Evolutionary conservation across 164 flowering plant species (phyloP), one percentile per base, ranked within the genome.

Genomic region (Magnolia changhungtana): DNA sequence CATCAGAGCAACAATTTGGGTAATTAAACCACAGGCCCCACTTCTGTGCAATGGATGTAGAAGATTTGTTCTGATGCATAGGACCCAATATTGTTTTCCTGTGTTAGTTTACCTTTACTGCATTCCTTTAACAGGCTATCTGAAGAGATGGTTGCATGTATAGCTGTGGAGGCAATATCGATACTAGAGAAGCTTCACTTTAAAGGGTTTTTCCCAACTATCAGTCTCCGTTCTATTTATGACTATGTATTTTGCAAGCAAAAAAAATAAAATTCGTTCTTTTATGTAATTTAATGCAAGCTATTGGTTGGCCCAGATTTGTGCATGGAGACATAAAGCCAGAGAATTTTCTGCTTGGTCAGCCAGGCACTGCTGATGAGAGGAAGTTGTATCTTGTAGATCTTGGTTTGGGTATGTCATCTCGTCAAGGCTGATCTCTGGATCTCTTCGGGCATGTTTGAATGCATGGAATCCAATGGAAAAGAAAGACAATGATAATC

Each of bases 261-360:
- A 37, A 5, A 8, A 24, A 11, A 10, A 21, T 3, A 21, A 29
- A 11, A 21, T 9, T 5, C 65, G 1, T 3, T 24, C 45, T 45
- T 69, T 8, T 31, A 9, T 58, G 7, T 75, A 8, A 14, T 74
- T 64, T 49, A 55, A 55, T 55, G 61, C 16, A 55, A 55, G 61
- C 45, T 31, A 6, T 63, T 45, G 63, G 58, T 51, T 65, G 64
- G 52, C 64, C 67, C 63, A 95, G 98, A 73, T 95, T 86, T 88
- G 98, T 95, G 80, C 98, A 95, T 83, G 98, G 98, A 77, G 98
- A 95, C 82, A 97, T 95, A 75, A 95, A 95, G 82, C 98, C 98
- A 59, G 98, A 95, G 74, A 95, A 95, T 63, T 95, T 95, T 81
- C 78, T 95, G 49, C 98, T 95, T 81, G 98, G 98, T 84, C 98